Percentiles rank a stretch among this genome's conserved stretches.
Evolutionary conservation across 2,329 filamentous ascomycete species (phyloP).

Genomic region (Ophiostoma australiae): DNA sequence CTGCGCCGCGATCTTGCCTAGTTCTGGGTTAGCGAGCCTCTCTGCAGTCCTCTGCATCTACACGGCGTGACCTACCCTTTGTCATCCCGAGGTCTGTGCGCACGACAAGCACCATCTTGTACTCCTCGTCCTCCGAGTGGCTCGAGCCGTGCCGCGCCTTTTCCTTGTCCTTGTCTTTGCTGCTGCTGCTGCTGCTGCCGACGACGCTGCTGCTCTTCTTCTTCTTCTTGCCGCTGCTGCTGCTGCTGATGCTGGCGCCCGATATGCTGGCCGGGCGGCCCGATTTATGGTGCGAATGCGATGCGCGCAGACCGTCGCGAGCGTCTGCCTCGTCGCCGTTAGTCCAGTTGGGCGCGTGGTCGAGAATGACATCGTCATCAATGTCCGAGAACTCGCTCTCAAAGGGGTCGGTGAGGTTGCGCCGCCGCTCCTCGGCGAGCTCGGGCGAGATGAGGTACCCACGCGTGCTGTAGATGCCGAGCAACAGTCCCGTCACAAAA

Average conservation of each 20-base stretch:
- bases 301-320: constrained; percentile 49
- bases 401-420: constrained; percentile 54
- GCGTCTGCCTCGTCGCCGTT: constrained; percentile 57
- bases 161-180: constrained; percentile 39
- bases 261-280: constrained; percentile 15
- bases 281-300: constrained; percentile 8
- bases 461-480: constrained; percentile 67
- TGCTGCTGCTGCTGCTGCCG: constrained; percentile 30
- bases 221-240: constrained; percentile 30
- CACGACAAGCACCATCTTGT: constrained; percentile 89
- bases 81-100: constrained; percentile 95
- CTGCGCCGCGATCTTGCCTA: constrained; percentile 96
- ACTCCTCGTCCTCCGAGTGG: constrained; percentile 62
- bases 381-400: constrained; percentile 67
- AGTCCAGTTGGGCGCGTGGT: constrained; percentile 64
- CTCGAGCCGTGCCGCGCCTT: constrained; percentile 37
- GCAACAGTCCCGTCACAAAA: constrained; percentile 71
- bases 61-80: too few relatives aligned
- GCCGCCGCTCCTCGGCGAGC: constrained; percentile 52
- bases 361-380: constrained; percentile 55
- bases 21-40: neutral
- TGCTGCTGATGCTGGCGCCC: constrained; percentile 28
- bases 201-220: constrained; percentile 34
- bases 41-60: too few relatives aligned
- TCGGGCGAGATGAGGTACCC: constrained; percentile 56